Percentiles rank a stretch among this genome's conserved stretches.
These are phyloP conservation scores for Rhodotorula sphaerocarpa DNA, from an alignment of 768 basidiomycete genomes.

Conservation along the genomic window DNA sequence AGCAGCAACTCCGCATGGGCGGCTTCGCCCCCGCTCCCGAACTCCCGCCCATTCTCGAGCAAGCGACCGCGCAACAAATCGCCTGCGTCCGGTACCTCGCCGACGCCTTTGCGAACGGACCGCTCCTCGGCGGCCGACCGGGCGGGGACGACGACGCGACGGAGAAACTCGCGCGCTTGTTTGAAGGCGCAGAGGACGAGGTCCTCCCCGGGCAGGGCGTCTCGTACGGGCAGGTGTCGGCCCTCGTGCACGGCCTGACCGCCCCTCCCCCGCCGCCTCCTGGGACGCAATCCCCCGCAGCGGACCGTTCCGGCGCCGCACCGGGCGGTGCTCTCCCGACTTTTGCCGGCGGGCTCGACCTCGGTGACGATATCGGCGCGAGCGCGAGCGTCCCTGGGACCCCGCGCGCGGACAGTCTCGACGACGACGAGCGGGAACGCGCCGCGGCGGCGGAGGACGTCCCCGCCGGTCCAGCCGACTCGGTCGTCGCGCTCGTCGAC, in stretches of 20 bases:
- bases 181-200: slow-evolving; percentile 18
- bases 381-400: background rate
- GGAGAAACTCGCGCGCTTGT: slow-evolving; percentile 34
- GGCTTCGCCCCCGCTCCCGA: slow-evolving; percentile 23
- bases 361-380: background rate
- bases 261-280: slow-evolving; percentile 13
- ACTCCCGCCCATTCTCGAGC: slow-evolving; percentile 33
- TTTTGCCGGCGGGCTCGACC: background rate
- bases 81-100: slow-evolving; percentile 34
- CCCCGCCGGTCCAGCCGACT: slow-evolving; percentile 15
- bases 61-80: slow-evolving; percentile 37
- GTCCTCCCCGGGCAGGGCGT: slow-evolving; percentile 32
- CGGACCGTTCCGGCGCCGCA: too few relatives aligned
- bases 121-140: slow-evolving; percentile 35
- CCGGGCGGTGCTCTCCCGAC: background rate
- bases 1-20: background rate
- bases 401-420: slow-evolving; percentile 20
- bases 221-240: slow-evolving; percentile 30
- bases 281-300: background rate
- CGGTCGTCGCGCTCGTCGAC: slow-evolving; percentile 29
- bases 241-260: slow-evolving; percentile 37
- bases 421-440: slow-evolving; percentile 26
- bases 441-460: slow-evolving; percentile 22
- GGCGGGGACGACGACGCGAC: slow-evolving; percentile 34
- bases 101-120: slow-evolving; percentile 34